Base-by-base conservation (phyloP, 176 grass and related monocot genomes). In the Musa itinerans region DNA sequence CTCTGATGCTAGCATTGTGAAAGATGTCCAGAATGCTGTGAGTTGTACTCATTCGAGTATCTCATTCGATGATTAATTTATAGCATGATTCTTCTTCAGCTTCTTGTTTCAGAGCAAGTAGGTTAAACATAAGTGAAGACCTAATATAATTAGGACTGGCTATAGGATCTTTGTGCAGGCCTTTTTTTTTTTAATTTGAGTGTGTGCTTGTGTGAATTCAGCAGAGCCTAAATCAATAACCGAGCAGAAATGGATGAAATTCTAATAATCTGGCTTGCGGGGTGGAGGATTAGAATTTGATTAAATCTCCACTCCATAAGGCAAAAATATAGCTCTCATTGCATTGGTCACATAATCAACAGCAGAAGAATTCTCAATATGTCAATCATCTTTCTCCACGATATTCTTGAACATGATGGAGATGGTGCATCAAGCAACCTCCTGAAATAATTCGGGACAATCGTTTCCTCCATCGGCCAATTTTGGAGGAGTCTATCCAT, bases 11-110 rank as follows among this genome's bases (percentile, higher is more conserved):
- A 94, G 88, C 84, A n/a, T 94, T 24, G 86, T 84, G 34, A 89
- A 83, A 87, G 89, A 80, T 56, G 80, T 93, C 56, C 81, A 89
- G 63, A 81, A 68, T 24, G 78, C 88, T 50, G 95, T 94, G 84
- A 98, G 90, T 89, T 76, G 20, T 6, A 16, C 11, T 43, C n/a
- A 19, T 50, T 10, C 17, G 24, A 14, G 22, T 22, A 17, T 15
- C 24, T 17, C 53, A 54, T 2, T 16, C 27, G 15, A 74, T 56
- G 16, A 72, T 52, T 10, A 53, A 1, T 26, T 50, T 50, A 20
- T 3, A 52, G 2, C 6, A 25, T 7, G 12, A 50, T 49, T 23
- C 27, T 59, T 59, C 25, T 59, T 59, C 6, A n/a, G 17, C 73
- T 61, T 43, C 15, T 59, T n/a, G 12, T 53, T 53, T 43, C 34